Percentiles rank a stretch among this genome's conserved stretches.
Evolutionary conservation across 2,329 filamentous ascomycete species (phyloP).

Genomic region (Colletotrichum sp.): DNA sequence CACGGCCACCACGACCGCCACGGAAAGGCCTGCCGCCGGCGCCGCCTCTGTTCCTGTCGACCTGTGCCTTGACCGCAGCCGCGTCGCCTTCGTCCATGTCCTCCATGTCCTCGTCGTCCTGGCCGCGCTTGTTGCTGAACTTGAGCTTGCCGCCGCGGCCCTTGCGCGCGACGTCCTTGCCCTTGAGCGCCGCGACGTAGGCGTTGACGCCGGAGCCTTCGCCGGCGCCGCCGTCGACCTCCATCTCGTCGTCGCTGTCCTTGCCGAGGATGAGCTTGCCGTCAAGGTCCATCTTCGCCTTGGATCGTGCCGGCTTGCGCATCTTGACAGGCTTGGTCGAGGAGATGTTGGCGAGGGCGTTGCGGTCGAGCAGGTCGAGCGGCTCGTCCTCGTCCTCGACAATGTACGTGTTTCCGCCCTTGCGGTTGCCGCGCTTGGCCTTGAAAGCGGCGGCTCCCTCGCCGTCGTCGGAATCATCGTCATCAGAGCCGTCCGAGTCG

Average conservation of each 20-base stretch:
- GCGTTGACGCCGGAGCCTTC: conserved; percentile 66
- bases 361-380: conserved; percentile 88
- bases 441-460: conserved; percentile 40
- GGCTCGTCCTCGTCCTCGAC: conserved; percentile 94
- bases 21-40: conserved; percentile 33
- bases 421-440: conserved; percentile 56
- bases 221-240: conserved; percentile 62
- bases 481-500: conserved; percentile 65
- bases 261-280: conserved; percentile 80
- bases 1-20: conserved; percentile 31
- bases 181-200: conserved; percentile 72
- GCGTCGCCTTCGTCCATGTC: conserved; percentile 60
- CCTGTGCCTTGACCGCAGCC: conserved; percentile 56
- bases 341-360: conserved; percentile 90
- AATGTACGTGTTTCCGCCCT: conserved; percentile 80
- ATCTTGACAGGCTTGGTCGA: conserved; percentile 80
- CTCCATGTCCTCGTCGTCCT: conserved; percentile 53
- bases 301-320: conserved; percentile 63
- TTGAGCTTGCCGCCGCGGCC: conserved; percentile 73
- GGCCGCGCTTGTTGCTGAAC: conserved; percentile 68
- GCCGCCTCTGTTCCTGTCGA: conserved; percentile 36
- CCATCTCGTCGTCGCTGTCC: conserved; percentile 64
- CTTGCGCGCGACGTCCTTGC: conserved; percentile 68
- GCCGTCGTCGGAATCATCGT: conserved; percentile 66
- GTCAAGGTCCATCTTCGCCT: conserved; percentile 75